Conservation (phyloP, 805 yeast species). For the Barnettozyma wickerhamii region DNA sequence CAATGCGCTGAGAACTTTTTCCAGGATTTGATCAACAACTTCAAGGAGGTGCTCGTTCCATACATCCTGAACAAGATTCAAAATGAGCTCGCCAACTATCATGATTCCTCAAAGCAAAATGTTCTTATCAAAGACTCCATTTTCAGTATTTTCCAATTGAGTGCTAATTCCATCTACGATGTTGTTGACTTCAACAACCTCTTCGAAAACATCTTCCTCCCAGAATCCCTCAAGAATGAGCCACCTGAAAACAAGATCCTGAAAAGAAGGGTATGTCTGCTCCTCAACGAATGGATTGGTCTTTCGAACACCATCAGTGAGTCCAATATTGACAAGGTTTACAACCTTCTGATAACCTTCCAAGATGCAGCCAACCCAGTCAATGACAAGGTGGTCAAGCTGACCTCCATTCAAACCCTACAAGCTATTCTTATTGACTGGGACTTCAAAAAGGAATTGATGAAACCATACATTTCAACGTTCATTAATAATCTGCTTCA, state of each 20-base stretch:
- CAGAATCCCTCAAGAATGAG: conserved; percentile 44
- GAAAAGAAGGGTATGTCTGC: conserved; percentile 70
- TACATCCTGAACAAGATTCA: conserved; percentile 58
- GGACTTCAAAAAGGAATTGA: conserved; percentile 69
- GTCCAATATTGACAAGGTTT: conserved; percentile 53
- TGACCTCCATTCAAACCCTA: conserved; percentile 70
- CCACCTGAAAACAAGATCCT: conserved; percentile 56
- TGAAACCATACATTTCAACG: conserved; percentile 58
- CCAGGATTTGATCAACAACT: conserved; percentile 64
- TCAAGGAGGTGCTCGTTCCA: conserved; percentile 50
- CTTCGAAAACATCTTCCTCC: conserved; percentile 57
- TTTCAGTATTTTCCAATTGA: conserved; percentile 76
- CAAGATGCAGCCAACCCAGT: conserved; percentile 40
- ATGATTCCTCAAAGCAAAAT: conserved; percentile 36
- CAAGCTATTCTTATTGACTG: conserved; percentile 75
- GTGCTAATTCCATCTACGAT: conserved; percentile 61
- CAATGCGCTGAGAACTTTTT: conserved; percentile 86
- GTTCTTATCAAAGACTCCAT: conserved; percentile 74
- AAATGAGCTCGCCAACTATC: conserved; percentile 30
- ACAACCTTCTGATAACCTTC: conserved; percentile 49
- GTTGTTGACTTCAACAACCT: conserved; percentile 65
- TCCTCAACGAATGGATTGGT: conserved; percentile 78
- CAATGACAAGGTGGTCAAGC: conserved; percentile 75
- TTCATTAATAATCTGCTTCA: conserved; percentile 46
- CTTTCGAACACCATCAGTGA: conserved; percentile 49